Evolutionary conservation across 768 basidiomycete genomes (phyloP).

Genomic region (Cystoderma amianthinum): DNA sequence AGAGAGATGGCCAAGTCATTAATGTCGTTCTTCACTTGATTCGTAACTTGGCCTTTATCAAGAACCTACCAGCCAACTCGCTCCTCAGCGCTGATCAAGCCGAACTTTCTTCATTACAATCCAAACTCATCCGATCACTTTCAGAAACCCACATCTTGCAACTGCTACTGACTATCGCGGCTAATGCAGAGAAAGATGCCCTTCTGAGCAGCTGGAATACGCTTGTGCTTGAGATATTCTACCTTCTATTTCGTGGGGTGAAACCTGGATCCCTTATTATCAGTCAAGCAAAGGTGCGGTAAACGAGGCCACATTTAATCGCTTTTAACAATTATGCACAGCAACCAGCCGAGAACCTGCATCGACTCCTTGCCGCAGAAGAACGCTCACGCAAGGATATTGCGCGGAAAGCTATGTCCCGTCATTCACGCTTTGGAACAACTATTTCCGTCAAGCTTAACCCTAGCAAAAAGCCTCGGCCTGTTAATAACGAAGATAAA

Average conservation of each 20-base stretch:
- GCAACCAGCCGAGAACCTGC: constrained; percentile 66
- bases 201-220: constrained; percentile 85
- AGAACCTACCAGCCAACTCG: constrained; percentile 71
- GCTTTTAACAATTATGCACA: constrained; percentile 17
- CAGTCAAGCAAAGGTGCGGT: constrained; percentile 62
- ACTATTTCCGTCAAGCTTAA: constrained; percentile 80
- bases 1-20: constrained; percentile 82
- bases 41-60: constrained; percentile 92
- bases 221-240: constrained; percentile 87
- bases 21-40: constrained; percentile 84
- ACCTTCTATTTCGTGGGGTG: constrained; percentile 80
- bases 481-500: constrained; percentile 7
- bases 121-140: constrained; percentile 63
- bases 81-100: constrained; percentile 71
- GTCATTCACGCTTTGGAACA: constrained; percentile 96
- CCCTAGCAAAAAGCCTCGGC: constrained; percentile 35
- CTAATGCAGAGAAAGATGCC: constrained; percentile 69
- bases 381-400: constrained; percentile 52
- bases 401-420: constrained; percentile 51
- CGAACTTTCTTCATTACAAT: constrained; percentile 74
- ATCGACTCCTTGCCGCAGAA: constrained; percentile 74
- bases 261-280: constrained; percentile 49
- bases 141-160: constrained; percentile 68
- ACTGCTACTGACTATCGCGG: constrained; percentile 79
- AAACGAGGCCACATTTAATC: constrained; percentile 6